phyloP scores from a whole-genome alignment of 257 asterid species.

The Solanum dulcamara region DNA sequence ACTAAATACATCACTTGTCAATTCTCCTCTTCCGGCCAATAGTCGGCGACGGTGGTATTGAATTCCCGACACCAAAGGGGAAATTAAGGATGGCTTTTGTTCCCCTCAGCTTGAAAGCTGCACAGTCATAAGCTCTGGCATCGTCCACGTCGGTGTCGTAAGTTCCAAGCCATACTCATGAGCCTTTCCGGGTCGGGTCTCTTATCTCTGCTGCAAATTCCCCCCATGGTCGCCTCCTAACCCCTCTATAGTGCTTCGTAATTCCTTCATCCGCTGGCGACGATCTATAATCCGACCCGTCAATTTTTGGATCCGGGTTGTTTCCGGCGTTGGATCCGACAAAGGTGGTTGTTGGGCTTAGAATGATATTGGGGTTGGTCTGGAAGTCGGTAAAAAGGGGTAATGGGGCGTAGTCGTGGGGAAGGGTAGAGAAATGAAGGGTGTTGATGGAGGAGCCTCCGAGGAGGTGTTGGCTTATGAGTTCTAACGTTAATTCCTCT shows the following conservation, averaged over 20 bases:
- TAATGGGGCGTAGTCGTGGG: not conserved
- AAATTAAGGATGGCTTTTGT: slow-evolving; percentile 58
- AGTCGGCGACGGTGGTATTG: slow-evolving; percentile 21
- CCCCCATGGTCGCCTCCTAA: slow-evolving; percentile 80
- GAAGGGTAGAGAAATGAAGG: too few species aligned
- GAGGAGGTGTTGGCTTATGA: slow-evolving; percentile 41
- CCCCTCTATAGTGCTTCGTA: slow-evolving; percentile 50
- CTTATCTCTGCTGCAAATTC: slow-evolving; percentile 86
- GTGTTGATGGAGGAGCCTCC: slow-evolving; percentile 31
- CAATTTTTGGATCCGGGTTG: slow-evolving; percentile 3
- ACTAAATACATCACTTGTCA: not conserved
- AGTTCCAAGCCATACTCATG: slow-evolving; percentile 80
- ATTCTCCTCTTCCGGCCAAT: slow-evolving; percentile 39
- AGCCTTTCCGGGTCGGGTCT: slow-evolving; percentile 59
- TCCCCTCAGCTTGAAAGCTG: slow-evolving; percentile 79
- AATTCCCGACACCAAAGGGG: slow-evolving; percentile 65
- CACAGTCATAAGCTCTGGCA: slow-evolving; percentile 74
- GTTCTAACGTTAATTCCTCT: slow-evolving; percentile 27
- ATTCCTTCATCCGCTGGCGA: not conserved
- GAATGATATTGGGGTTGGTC: not conserved
- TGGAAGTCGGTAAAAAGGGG: not conserved
- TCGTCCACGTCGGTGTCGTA: slow-evolving; percentile 58
- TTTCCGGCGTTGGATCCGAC: not conserved
- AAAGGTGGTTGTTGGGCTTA: not conserved
- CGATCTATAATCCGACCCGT: not conserved